Percentiles rank a stretch among this genome's conserved stretches.
Conservation (phyloP, 2,329 filamentous ascomycete species). For the Chaetomium globosum region DNA sequence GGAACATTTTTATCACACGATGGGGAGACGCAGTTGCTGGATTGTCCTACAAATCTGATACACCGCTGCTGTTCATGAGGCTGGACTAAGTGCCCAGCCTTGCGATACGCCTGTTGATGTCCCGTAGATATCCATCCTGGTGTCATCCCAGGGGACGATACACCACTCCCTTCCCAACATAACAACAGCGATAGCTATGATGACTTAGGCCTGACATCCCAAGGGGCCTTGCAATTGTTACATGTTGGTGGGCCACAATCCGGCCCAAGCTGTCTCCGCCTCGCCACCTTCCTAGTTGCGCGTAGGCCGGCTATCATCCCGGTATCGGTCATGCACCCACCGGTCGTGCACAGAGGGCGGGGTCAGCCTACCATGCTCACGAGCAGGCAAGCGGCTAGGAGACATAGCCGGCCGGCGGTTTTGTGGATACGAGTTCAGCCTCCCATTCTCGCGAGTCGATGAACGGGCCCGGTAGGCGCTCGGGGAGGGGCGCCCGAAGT, state of each 20-base stretch:
- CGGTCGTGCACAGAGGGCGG: background rate
- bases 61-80: background rate
- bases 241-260: background rate
- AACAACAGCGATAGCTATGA: background rate
- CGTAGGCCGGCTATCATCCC: background rate
- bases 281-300: background rate
- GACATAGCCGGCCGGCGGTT: background rate
- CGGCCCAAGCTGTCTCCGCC: background rate
- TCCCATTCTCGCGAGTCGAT: background rate
- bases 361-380: background rate
- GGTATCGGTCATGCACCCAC: slow-evolving; percentile 10
- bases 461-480: background rate
- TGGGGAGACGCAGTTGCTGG: background rate
- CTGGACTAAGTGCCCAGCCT: too few species aligned
- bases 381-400: background rate
- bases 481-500: background rate
- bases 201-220: background rate
- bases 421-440: background rate
- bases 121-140: background rate
- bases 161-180: background rate
- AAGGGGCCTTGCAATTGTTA: background rate
- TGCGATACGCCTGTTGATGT: background rate
- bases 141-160: background rate
- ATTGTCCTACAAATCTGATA: background rate
- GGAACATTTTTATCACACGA: background rate